These are phyloP conservation scores for Thinopyrum elongatum DNA, from an alignment of 176 grass and related monocot genomes.

Conservation along the genomic window DNA sequence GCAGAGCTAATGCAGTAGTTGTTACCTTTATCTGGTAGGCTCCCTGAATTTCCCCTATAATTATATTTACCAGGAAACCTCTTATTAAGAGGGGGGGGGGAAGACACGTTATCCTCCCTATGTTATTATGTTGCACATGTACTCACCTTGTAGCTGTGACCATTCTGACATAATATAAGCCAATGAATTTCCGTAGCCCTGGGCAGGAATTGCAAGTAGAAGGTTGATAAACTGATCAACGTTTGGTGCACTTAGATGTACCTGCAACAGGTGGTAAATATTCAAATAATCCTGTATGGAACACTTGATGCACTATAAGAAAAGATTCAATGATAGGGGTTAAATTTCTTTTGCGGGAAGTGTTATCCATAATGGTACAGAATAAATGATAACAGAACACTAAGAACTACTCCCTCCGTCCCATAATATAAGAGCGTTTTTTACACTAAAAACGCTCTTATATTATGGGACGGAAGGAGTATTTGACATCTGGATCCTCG, in stretches of 20 bases:
- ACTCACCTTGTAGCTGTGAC: slow-evolving; percentile 82
- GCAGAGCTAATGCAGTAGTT: slow-evolving; percentile 82
- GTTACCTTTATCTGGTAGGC: slow-evolving; percentile 98
- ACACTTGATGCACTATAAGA: neutral
- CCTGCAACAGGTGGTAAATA: slow-evolving; percentile 47
- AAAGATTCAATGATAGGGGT: neutral
- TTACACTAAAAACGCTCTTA: no score
- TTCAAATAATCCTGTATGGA: neutral
- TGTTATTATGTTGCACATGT: neutral
- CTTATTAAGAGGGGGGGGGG: neutral
- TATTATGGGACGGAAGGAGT: no score
- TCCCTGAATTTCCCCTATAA: slow-evolving; percentile 92
- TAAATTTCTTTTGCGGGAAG: neutral
- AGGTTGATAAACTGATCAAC: slow-evolving; percentile 88
- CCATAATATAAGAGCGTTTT: no score
- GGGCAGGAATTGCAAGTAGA: slow-evolving; percentile 70
- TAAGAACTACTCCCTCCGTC: neutral
- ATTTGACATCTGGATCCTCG: neutral
- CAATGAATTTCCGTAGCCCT: slow-evolving; percentile 64
- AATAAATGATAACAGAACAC: neutral
- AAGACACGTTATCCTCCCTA: slow-evolving; percentile 2
- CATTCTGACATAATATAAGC: slow-evolving; percentile 91
- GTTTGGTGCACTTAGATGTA: slow-evolving; percentile 91
- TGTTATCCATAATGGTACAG: neutral
- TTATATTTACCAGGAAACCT: slow-evolving; percentile 19